phyloP scores from a whole-genome alignment of 176 grass and related monocot genomes.

The Aegilops sharonensis region DNA sequence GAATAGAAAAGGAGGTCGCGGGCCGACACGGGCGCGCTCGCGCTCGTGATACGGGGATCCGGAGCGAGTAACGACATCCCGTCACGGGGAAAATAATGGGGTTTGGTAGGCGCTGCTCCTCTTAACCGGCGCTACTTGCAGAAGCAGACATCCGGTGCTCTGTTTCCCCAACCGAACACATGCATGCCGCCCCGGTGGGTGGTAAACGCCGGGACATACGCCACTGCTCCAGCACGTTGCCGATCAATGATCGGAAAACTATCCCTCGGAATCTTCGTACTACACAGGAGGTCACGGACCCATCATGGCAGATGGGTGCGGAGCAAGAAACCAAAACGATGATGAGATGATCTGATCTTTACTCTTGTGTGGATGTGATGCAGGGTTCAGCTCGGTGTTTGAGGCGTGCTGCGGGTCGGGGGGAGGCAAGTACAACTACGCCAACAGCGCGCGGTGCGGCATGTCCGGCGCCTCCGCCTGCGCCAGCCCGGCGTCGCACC shows the following conservation, averaged over 20 bases:
- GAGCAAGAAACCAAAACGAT: not conserved
- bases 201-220: not conserved
- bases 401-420: conserved; percentile 58
- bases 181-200: not conserved
- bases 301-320: not conserved
- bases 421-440: conserved; percentile 62
- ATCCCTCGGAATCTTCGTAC: not conserved
- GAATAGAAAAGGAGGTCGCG: not conserved
- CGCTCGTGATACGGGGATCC: conserved; percentile 22
- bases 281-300: not conserved
- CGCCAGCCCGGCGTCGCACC: conserved; percentile 46
- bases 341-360: not conserved
- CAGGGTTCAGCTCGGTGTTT: conserved; percentile 55
- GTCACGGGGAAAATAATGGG: not conserved
- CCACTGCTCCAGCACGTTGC: conserved; percentile 17
- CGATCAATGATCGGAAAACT: not conserved
- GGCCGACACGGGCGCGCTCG: not conserved
- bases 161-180: conserved; percentile 21
- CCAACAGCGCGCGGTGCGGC: conserved; percentile 45
- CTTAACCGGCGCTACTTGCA: not conserved
- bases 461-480: conserved; percentile 49
- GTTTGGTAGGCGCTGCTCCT: not conserved
- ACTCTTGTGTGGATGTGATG: not conserved
- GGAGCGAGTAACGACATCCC: not conserved
- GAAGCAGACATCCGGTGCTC: not conserved